Conservation (phyloP, 306 rosid species). For the Styphnolobium japonicum region DNA sequence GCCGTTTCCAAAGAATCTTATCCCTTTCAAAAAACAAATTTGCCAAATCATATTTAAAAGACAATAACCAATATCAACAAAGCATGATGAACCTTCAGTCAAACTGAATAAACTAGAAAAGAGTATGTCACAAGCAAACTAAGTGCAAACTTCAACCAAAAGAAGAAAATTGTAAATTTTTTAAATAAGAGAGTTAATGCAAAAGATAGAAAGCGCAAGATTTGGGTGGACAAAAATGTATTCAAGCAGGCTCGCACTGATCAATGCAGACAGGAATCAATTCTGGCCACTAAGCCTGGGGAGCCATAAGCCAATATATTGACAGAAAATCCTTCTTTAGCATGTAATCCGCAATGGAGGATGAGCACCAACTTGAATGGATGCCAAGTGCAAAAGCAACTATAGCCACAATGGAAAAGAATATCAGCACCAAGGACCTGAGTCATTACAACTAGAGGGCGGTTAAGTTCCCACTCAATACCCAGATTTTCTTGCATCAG, state of each 20-base stretch:
- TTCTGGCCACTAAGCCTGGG: background rate
- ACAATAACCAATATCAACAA: background rate
- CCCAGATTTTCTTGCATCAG: background rate
- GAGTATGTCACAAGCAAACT: background rate
- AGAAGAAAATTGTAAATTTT: background rate
- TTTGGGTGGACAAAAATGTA: background rate
- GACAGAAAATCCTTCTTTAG: background rate
- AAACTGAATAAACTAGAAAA: background rate
- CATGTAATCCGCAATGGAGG: background rate
- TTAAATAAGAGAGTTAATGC: background rate
- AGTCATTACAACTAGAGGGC: background rate
- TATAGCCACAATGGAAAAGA: background rate
- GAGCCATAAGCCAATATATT: background rate
- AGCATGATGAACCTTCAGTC: background rate
- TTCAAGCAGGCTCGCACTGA: background rate
- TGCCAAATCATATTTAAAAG: background rate
- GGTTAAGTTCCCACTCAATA: background rate
- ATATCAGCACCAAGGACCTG: background rate
- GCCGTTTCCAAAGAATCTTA: background rate
- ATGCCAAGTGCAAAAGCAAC: background rate
- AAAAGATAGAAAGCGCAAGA: background rate
- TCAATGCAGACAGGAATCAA: background rate
- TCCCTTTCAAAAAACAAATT: background rate
- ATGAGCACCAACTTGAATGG: background rate
- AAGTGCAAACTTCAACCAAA: background rate